These are phyloP conservation scores for Raffaelea albimanens DNA, from an alignment of 2,329 filamentous ascomycete species.

Conservation along the genomic window DNA sequence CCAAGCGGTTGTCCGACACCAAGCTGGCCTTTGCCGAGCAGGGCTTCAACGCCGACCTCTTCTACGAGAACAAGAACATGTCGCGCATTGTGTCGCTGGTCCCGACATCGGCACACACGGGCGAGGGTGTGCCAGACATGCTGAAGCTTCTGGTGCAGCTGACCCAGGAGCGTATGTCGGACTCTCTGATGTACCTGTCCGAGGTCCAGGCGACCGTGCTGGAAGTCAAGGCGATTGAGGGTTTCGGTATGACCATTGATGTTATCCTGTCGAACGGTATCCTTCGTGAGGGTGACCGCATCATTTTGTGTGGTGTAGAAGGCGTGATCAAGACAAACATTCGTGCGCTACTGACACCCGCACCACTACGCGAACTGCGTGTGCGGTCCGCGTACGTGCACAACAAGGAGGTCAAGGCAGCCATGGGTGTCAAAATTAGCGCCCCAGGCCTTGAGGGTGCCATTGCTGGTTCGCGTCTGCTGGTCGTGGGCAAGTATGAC, in stretches of 20 bases:
- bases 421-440: slow-evolving; percentile 96
- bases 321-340: slow-evolving; percentile 94
- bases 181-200: slow-evolving; percentile 93
- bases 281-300: slow-evolving; percentile 83
- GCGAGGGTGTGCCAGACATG: slow-evolving; percentile 98
- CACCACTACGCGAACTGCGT: slow-evolving; percentile 85
- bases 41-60: slow-evolving; percentile 95
- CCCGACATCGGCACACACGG: slow-evolving; percentile 95
- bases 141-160: slow-evolving; percentile 87
- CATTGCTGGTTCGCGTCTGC: slow-evolving; percentile 88
- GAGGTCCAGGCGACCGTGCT: slow-evolving; percentile 97
- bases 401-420: slow-evolving; percentile 98
- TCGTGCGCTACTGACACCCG: slow-evolving; percentile 84
- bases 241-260: slow-evolving; percentile 97
- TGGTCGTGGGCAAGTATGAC: slow-evolving; percentile 90
- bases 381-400: slow-evolving; percentile 95
- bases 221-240: slow-evolving; percentile 98
- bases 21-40: slow-evolving; percentile 94
- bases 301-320: slow-evolving; percentile 94
- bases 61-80: slow-evolving; percentile 97
- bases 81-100: slow-evolving; percentile 89
- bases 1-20: slow-evolving; percentile 78
- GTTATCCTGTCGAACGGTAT: slow-evolving; percentile 95
- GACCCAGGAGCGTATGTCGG: slow-evolving; percentile 95
- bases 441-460: slow-evolving; percentile 92